Percentiles rank a stretch among this genome's conserved stretches.
These are phyloP conservation scores for Tillandsia fasciculata DNA, from an alignment of 176 grass and related monocot genomes.

Conservation along the genomic window DNA sequence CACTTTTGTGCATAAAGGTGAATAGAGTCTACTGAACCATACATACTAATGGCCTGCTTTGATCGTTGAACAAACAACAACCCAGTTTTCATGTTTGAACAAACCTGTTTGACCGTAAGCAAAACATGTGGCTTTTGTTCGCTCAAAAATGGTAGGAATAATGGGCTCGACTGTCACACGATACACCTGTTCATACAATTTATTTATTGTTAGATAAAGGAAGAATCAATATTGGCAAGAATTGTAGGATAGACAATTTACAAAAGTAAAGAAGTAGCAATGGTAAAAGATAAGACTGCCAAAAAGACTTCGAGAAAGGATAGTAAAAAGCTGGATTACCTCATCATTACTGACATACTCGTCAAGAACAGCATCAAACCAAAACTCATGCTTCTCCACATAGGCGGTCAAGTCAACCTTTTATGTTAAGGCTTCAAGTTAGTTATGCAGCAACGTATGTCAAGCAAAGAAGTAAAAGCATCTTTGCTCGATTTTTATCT, in stretches of 20 bases:
- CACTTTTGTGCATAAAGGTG: no score
- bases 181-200: slow-evolving; percentile 63
- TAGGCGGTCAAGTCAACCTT: slow-evolving; percentile 99
- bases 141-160: slow-evolving; percentile 95
- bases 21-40: no score
- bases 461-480: neutral
- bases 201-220: slow-evolving; percentile 1
- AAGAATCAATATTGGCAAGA: neutral
- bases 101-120: slow-evolving; percentile 99
- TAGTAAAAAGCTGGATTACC: slow-evolving; percentile 26
- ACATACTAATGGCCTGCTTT: neutral
- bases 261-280: neutral
- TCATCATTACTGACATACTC: slow-evolving; percentile 92
- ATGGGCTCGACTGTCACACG: slow-evolving; percentile 90
- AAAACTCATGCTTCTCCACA: slow-evolving; percentile 91
- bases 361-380: slow-evolving; percentile 91
- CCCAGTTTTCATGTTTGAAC: neutral
- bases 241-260: neutral
- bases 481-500: neutral
- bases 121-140: slow-evolving; percentile 98
- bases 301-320: no score
- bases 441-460: neutral
- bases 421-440: slow-evolving; percentile 30
- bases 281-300: neutral
- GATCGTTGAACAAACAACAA: neutral